Conservation (phyloP, 1,284 basidiomycete species). For the Cutaneotrichosporon sp. region DNA sequence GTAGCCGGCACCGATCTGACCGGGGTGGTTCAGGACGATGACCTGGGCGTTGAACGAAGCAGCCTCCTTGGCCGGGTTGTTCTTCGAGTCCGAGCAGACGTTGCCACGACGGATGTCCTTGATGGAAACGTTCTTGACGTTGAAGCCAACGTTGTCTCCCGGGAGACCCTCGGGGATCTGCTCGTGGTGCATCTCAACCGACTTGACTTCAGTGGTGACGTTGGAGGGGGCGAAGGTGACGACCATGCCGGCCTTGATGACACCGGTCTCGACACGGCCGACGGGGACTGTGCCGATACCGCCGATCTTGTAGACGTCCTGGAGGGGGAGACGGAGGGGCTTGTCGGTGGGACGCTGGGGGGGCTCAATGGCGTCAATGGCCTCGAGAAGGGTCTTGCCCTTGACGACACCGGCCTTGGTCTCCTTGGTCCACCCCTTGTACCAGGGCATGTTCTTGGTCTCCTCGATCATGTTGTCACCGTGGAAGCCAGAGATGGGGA, state of each 20-base stretch:
- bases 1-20: conserved; percentile 82
- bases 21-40: conserved; percentile 99
- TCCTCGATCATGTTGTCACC: conserved; percentile 99
- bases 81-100: conserved; percentile 99
- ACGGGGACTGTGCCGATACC: conserved; percentile 99
- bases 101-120: conserved; percentile 99
- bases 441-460: conserved; percentile 96
- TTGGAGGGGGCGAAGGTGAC: conserved; percentile 94
- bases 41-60: conserved; percentile 99
- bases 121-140: conserved; percentile 94
- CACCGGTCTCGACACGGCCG: conserved; percentile 99
- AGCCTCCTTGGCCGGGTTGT: conserved; percentile 98
- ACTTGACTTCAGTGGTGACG: conserved; percentile 78
- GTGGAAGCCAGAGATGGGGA: conserved; percentile 99
- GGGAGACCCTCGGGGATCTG: conserved; percentile 91
- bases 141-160: conserved; percentile 85
- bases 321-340: conserved; percentile 99
- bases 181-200: conserved; percentile 99
- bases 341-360: conserved; percentile 95
- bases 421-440: conserved; percentile 98
- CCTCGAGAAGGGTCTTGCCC: conserved; percentile 99
- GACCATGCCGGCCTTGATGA: conserved; percentile 99
- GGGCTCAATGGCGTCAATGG: conserved; percentile 99
- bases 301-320: conserved; percentile 99
- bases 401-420: conserved; percentile 86